Evolutionary conservation across 805 yeast genomes (phyloP).

Genomic region (Saccharomycopsis malanga): DNA sequence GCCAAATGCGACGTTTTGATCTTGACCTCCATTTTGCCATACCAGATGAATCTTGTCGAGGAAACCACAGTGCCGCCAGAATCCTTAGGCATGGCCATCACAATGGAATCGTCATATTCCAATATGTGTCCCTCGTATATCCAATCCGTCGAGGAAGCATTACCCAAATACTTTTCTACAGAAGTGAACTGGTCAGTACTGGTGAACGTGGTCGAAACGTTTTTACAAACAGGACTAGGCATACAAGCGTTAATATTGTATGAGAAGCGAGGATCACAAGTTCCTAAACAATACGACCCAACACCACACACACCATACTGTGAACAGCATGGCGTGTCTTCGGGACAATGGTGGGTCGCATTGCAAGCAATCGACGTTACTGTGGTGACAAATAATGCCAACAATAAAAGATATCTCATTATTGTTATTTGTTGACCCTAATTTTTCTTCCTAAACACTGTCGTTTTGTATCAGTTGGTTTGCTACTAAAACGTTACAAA

Average conservation of each 20-base stretch:
- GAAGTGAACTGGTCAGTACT: slow-evolving; percentile 30
- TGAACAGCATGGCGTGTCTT: slow-evolving; percentile 77
- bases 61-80: slow-evolving; percentile 75
- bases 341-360: slow-evolving; percentile 57
- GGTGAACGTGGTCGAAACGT: slow-evolving; percentile 37
- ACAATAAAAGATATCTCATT: too few species aligned
- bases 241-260: slow-evolving; percentile 63
- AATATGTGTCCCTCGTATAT: slow-evolving; percentile 50
- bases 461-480: too few species aligned
- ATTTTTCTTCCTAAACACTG: too few species aligned
- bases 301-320: slow-evolving; percentile 76
- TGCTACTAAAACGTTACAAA: too few species aligned
- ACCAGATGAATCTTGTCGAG: slow-evolving; percentile 77
- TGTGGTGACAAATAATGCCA: not conserved
- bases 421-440: too few species aligned
- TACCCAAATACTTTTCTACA: slow-evolving; percentile 54
- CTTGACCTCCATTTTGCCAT: slow-evolving; percentile 67
- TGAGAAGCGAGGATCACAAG: slow-evolving; percentile 76
- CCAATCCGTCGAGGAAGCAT: slow-evolving; percentile 63
- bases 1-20: slow-evolving; percentile 65
- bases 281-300: slow-evolving; percentile 74
- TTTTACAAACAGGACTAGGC: slow-evolving; percentile 74
- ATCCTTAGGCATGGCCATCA: slow-evolving; percentile 73
- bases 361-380: slow-evolving; percentile 39
- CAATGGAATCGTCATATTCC: slow-evolving; percentile 48